These are phyloP conservation scores for Trichoderma gamsii DNA, from an alignment of 495 filamentous ascomycete genomes.

Conservation along the genomic window DNA sequence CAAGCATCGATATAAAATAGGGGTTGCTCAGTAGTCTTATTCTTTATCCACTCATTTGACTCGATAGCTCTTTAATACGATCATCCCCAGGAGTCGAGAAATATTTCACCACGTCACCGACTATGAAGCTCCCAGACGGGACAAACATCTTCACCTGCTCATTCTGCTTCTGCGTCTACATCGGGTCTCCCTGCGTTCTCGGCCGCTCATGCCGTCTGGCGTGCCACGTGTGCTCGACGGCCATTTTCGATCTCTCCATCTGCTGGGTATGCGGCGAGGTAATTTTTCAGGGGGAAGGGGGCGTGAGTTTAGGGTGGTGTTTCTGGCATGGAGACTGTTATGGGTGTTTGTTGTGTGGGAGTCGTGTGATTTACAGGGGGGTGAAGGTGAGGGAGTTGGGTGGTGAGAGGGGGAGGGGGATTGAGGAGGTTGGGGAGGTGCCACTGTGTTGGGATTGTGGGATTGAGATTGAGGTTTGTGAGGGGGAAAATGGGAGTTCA, in stretches of 20 bases:
- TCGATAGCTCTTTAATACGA: too few relatives aligned
- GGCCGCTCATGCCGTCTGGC: constrained; percentile 32
- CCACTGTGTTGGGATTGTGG: constrained; percentile 32
- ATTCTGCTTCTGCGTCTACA: constrained; percentile 37
- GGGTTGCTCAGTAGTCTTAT: too few relatives aligned
- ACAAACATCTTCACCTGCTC: constrained; percentile 39
- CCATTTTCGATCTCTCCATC: constrained; percentile 37
- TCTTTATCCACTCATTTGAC: too few relatives aligned
- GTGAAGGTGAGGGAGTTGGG: constrained; percentile 20
- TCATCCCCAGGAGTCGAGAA: too few relatives aligned
- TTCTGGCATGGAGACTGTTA: constrained; percentile 46
- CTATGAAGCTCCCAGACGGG: background rate
- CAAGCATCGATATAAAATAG: too few relatives aligned
- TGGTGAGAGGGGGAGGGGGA: constrained; percentile 1
- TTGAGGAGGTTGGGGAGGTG: constrained; percentile 29
- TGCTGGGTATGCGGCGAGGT: constrained; percentile 47
- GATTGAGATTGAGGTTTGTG: constrained; percentile 24
- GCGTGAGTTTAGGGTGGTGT: constrained; percentile 43
- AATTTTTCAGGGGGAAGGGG: constrained; percentile 37
- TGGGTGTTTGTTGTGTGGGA: constrained; percentile 41
- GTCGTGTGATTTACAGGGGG: constrained; percentile 20
- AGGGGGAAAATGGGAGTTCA: constrained; percentile 17
- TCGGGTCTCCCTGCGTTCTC: constrained; percentile 24
- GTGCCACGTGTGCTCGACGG: constrained; percentile 35
- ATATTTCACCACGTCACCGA: background rate